phyloP scores from a whole-genome alignment of 2,329 filamentous ascomycete species.

The Zymoseptoria tritici region DNA sequence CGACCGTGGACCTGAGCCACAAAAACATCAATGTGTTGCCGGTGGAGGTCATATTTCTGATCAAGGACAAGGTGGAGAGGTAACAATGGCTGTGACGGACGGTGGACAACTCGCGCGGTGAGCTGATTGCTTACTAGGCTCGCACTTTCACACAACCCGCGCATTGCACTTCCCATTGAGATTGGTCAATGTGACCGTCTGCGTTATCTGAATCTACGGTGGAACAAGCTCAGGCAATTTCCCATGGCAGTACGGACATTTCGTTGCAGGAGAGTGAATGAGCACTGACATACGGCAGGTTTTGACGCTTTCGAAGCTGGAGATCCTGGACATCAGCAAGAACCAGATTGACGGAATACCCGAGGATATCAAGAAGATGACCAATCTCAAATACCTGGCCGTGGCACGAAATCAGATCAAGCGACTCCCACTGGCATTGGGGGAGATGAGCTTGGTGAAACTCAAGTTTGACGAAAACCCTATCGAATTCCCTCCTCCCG shows the following conservation, averaged over 20 bases:
- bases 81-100: conserved; percentile 28
- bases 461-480: conserved; percentile 87
- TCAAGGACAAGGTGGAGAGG: conserved; percentile 67
- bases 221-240: conserved; percentile 64
- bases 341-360: conserved; percentile 77
- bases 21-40: conserved; percentile 65
- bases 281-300: conserved; percentile 48
- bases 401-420: conserved; percentile 81
- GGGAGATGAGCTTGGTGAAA: conserved; percentile 86
- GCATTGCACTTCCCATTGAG: conserved; percentile 60
- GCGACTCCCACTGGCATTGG: conserved; percentile 73
- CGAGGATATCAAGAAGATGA: conserved; percentile 69
- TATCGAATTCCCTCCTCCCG: conserved; percentile 62
- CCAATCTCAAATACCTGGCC: conserved; percentile 81
- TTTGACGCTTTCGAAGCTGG: conserved; percentile 75
- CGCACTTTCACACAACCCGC: conserved; percentile 72
- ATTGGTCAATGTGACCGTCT: conserved; percentile 71
- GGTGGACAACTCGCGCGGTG: conserved; percentile 2
- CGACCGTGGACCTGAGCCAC: conserved; percentile 71
- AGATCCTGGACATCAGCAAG: conserved; percentile 86
- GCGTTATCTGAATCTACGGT: conserved; percentile 72
- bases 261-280: neutral
- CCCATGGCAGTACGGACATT: conserved; percentile 51
- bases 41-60: conserved; percentile 66
- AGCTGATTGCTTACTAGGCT: conserved; percentile 46